These are phyloP conservation scores for Pseudisothecium myosuroides DNA, from an alignment of 225 moss, liverwort and hornwort species.

Conservation along the genomic window DNA sequence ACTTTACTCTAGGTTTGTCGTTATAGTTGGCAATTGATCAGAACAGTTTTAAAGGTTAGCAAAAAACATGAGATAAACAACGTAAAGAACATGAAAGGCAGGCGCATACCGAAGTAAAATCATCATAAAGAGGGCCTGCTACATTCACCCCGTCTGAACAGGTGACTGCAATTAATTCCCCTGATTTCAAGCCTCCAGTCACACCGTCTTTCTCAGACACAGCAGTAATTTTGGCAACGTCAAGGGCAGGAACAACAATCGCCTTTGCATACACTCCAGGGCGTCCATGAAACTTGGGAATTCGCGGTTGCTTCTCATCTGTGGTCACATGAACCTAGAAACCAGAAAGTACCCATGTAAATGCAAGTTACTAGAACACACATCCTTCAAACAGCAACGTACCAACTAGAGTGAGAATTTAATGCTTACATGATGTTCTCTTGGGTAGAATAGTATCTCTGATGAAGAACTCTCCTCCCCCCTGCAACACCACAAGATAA, in stretches of 20 bases:
- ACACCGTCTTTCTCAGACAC: constrained; percentile 31
- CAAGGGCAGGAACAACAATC: constrained; percentile 37
- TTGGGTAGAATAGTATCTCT: constrained; percentile 63
- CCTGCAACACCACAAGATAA: neutral
- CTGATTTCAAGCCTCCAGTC: constrained; percentile 41
- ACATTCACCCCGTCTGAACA: constrained; percentile 39
- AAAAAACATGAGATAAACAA: neutral
- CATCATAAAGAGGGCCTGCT: constrained; percentile 57
- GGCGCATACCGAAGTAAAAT: constrained; percentile 45
- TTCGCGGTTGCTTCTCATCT: constrained; percentile 59
- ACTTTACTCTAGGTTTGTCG: neutral
- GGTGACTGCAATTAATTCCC: constrained; percentile 22
- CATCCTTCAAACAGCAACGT: neutral
- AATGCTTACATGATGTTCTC: constrained; percentile 36
- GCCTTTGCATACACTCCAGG: constrained; percentile 52
- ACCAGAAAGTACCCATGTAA: neutral
- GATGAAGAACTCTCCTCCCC: neutral
- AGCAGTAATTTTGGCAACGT: constrained; percentile 41
- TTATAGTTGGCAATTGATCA: neutral
- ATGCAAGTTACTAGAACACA: neutral
- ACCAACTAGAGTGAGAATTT: neutral
- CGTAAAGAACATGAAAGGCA: neutral
- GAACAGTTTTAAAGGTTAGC: neutral
- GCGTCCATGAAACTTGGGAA: constrained; percentile 62
- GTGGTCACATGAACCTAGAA: constrained; percentile 51